Evolutionary conservation across 2,329 filamentous ascomycete genomes (phyloP), one percentile per base, ranked within the genome.

Genomic region (Fonsecaea monophora): DNA sequence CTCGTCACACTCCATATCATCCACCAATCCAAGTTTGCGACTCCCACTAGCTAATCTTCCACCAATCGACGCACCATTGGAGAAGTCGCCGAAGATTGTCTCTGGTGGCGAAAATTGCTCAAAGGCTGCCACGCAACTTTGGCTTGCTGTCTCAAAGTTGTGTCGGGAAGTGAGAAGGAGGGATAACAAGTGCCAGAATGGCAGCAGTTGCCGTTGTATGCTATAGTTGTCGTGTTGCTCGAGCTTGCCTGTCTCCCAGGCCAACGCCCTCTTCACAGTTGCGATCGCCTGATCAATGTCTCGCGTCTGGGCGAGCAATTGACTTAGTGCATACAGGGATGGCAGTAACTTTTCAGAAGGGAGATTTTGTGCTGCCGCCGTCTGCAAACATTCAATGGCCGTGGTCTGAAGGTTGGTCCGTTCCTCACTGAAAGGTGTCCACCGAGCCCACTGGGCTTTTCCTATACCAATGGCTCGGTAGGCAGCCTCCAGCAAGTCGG

Each of bases 161-260:
- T 96, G 91, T 70, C 91, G 89, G 0, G 93, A 92, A 71, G 92
- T 97, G 35, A 98, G 81, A 25, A 98, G 83, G 30, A 99, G 83
- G 0, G 92, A 90, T 55, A 99, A 84, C 15, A 99, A 84, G 81
- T 99, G 95, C 94, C 95, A 97, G 30, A 97, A 79, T 2, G 94
- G 90, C 30, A 98, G 88, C n/a, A 87, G 74, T 68, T 84, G 84
- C 58, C 84, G 76, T 55, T 70, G 64, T 30, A 67, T 34, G 25
- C 30, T 42, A 35, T 67, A 68, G 4, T 62, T 53, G 18, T 25
- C 38, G 45, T 78, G 62, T 21, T 38, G 62, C 53, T 58, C 53
- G 35, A 60, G 54, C 34, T 80, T 80, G 1, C 81, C 74, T 4
- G 81, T 79, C 67, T 84, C 86, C 53, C 84, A 85, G 3, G 88